These are phyloP conservation scores for Fusarium burgessii DNA, from an alignment of 2,329 filamentous ascomycete species.

Conservation along the genomic window DNA sequence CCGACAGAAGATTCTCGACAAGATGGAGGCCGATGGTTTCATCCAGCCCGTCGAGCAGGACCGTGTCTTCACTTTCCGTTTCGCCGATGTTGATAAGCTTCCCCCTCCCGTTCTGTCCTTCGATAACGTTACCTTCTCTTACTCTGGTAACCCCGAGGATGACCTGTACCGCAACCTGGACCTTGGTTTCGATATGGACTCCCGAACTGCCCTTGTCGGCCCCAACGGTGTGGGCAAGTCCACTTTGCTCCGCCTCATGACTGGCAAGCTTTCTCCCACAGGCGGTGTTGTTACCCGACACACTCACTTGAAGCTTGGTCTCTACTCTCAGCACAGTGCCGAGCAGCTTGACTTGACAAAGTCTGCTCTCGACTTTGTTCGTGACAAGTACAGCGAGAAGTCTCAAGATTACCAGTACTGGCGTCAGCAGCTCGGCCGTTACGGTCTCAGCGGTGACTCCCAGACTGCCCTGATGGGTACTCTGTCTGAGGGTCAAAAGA, in stretches of 20 bases:
- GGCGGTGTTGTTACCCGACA: conserved; percentile 86
- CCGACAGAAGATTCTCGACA: conserved; percentile 99
- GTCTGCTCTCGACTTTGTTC: conserved; percentile 96
- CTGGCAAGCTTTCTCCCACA: conserved; percentile 90
- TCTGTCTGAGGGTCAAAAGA: conserved; percentile 96
- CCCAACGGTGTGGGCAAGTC: conserved; percentile 99
- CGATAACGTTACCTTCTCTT: conserved; percentile 97
- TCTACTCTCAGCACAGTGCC: conserved; percentile 98
- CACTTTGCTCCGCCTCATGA: conserved; percentile 95
- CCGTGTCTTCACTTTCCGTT: conserved; percentile 95
- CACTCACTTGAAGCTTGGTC: conserved; percentile 97
- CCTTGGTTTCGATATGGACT: conserved; percentile 99
- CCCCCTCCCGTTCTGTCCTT: conserved; percentile 96
- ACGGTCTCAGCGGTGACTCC: conserved; percentile 91
- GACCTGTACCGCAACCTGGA: conserved; percentile 97
- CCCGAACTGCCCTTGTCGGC: conserved; percentile 93
- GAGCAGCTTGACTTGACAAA: conserved; percentile 99
- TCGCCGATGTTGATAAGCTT: conserved; percentile 99
- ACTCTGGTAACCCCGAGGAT: conserved; percentile 89
- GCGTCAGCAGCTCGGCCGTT: conserved; percentile 95
- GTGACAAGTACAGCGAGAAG: conserved; percentile 90
- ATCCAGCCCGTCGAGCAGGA: conserved; percentile 91
- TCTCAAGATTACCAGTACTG: conserved; percentile 99
- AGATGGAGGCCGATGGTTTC: conserved; percentile 99
- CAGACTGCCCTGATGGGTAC: conserved; percentile 99